Conservation (phyloP, 306 rosid species). For the Cucumis cinereus region DNA sequence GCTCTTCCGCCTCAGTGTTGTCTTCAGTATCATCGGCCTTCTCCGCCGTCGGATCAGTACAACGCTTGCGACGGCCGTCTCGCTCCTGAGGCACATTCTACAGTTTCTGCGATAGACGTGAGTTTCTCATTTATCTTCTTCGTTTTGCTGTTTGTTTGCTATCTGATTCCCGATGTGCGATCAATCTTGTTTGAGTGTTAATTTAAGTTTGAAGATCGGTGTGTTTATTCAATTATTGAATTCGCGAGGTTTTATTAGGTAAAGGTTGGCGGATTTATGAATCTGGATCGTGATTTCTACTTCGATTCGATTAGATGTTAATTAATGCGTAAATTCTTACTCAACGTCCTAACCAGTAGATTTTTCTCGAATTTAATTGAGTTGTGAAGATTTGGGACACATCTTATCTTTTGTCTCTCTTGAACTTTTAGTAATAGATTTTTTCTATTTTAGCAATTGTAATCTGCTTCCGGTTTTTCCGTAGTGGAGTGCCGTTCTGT, state of each 20-base stretch:
- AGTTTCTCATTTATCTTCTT: not conserved
- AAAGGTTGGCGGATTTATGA: not conserved
- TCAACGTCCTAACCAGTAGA: not conserved
- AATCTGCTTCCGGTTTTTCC: not conserved
- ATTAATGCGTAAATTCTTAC: not conserved
- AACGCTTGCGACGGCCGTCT: not conserved
- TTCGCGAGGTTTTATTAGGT: not conserved
- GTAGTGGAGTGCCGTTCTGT: not conserved
- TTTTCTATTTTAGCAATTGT: not conserved
- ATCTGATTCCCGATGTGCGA: conserved; percentile 1
- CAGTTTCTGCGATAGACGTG: not conserved
- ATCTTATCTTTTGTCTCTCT: not conserved
- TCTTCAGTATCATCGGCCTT: not conserved
- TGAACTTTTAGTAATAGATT: not conserved
- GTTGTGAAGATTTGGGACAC: not conserved
- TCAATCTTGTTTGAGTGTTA: not conserved
- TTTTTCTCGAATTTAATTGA: not conserved
- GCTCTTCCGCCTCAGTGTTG: not conserved
- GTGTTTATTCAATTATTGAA: not conserved
- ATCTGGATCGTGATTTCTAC: conserved; percentile 4
- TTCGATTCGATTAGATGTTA: not conserved
- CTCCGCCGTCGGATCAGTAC: not conserved
- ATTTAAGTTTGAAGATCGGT: not conserved
- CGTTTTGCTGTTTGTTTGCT: not conserved
- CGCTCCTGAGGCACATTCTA: not conserved